These are phyloP conservation scores for Kwoniella mangroviensis DNA, from an alignment of 768 basidiomycete species.

Conservation along the genomic window DNA sequence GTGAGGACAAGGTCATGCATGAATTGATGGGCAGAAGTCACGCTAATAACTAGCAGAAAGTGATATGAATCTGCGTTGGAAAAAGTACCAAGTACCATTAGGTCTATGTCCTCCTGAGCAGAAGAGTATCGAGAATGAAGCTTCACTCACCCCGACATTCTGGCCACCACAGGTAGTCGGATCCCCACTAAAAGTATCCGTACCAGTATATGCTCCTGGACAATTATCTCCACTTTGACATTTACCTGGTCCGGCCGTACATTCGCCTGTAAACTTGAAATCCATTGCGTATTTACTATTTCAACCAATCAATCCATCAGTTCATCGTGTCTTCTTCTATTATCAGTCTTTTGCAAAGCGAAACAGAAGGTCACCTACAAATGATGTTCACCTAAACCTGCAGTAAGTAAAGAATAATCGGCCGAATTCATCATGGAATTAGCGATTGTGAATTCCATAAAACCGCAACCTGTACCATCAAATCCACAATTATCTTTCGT, in stretches of 20 bases:
- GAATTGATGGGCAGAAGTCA: neutral
- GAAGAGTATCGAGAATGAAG: too few relatives aligned
- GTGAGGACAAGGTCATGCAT: too few relatives aligned
- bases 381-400: constrained; percentile 21
- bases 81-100: neutral
- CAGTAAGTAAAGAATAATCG: constrained; percentile 24
- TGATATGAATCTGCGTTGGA: neutral
- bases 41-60: neutral
- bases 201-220: constrained; percentile 13
- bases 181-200: neutral
- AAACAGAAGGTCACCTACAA: constrained; percentile 17
- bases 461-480: constrained; percentile 28
- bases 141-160: neutral
- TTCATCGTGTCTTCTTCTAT: too few relatives aligned
- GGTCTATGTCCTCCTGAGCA: too few relatives aligned
- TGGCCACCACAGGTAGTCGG: neutral
- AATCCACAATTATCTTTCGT: constrained; percentile 8
- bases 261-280: constrained; percentile 4
- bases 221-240: neutral
- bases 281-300: constrained; percentile 13
- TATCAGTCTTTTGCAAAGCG: neutral
- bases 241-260: constrained; percentile 2
- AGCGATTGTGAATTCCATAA: constrained; percentile 23
- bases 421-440: constrained; percentile 13
- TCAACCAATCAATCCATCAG: neutral